Conservation (phyloP, 805 yeast genomes). For the Yarrowia keelungensis region DNA sequence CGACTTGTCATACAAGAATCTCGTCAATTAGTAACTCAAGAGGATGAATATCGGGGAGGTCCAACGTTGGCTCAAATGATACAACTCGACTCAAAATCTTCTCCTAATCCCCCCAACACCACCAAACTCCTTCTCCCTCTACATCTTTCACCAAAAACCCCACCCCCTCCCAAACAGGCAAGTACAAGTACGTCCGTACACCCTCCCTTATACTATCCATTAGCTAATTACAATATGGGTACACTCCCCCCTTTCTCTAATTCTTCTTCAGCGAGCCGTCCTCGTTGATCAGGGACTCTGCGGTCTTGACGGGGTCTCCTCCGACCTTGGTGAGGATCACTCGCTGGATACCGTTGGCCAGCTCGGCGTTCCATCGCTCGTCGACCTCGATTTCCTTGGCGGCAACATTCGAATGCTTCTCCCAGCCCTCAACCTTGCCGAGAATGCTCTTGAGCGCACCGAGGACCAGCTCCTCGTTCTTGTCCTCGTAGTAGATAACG, state of each 20-base stretch:
- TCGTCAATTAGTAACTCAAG: too few species aligned
- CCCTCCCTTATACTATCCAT: too few species aligned
- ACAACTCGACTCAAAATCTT: too few species aligned
- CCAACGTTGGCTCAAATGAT: too few species aligned
- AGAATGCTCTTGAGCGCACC: constrained; percentile 71
- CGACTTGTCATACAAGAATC: too few species aligned
- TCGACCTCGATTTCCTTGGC: constrained; percentile 44
- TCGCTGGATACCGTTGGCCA: constrained; percentile 76
- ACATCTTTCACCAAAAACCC: too few species aligned
- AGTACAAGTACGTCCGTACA: too few species aligned
- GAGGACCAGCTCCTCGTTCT: constrained; percentile 75
- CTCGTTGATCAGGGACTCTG: constrained; percentile 19
- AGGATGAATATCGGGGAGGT: too few species aligned
- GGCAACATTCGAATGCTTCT: constrained; percentile 48
- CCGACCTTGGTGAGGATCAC: constrained; percentile 88
- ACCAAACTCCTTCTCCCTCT: too few species aligned
- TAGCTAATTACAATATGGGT: constrained; percentile 8
- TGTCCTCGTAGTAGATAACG: constrained; percentile 83
- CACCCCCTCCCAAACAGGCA: too few species aligned
- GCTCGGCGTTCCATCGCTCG: constrained; percentile 57
- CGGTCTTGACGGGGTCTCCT: constrained; percentile 71
- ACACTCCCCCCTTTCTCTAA: background rate
- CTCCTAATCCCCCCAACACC: too few species aligned
- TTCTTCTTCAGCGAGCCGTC: constrained; percentile 31
- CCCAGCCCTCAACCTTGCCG: constrained; percentile 73